A percentile compares a stretch with the other conserved stretches of the same genome.
These are phyloP conservation scores for Takakia lepidozioides DNA, from an alignment of 225 moss, liverwort and hornwort genomes.

Conservation along the genomic window DNA sequence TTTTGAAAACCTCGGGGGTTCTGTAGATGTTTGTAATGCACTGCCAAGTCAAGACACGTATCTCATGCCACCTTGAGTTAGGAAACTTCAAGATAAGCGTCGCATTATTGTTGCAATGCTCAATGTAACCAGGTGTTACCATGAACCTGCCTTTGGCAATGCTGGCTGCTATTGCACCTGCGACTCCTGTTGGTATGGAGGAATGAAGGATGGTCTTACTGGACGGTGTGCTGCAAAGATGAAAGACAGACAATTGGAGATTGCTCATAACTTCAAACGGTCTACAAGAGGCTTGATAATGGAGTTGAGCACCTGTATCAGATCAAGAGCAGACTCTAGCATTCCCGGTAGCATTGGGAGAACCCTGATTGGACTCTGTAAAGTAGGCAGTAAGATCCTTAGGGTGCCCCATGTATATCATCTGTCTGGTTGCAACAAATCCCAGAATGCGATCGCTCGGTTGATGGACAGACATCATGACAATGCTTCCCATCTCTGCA, in stretches of 20 bases:
- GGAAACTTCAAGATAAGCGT: constrained; percentile 76
- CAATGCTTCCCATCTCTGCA: constrained; percentile 78
- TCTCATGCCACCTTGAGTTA: constrained; percentile 62
- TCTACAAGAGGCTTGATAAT: constrained; percentile 69
- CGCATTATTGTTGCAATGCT: constrained; percentile 48
- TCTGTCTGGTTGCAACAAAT: constrained; percentile 79
- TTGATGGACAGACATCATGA: constrained; percentile 86
- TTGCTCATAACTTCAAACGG: constrained; percentile 40
- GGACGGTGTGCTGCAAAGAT: background rate
- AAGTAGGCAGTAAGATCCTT: constrained; percentile 35
- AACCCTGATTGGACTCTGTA: constrained; percentile 54
- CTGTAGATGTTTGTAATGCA: constrained; percentile 54
- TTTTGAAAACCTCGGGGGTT: constrained; percentile 73
- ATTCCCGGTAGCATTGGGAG: constrained; percentile 82
- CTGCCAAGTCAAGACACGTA: constrained; percentile 66
- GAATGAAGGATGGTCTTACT: constrained; percentile 25
- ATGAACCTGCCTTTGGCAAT: constrained; percentile 75
- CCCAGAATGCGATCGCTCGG: constrained; percentile 85
- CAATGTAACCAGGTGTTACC: constrained; percentile 59
- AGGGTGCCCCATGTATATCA: constrained; percentile 68
- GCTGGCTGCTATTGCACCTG: constrained; percentile 78
- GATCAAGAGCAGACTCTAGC: constrained; percentile 83
- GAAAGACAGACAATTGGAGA: background rate
- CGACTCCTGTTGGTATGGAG: constrained; percentile 51
- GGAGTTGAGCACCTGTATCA: constrained; percentile 66